Evolutionary conservation across 495 filamentous ascomycete genomes (phyloP).

Genomic region (Mycothermus thermophilus): DNA sequence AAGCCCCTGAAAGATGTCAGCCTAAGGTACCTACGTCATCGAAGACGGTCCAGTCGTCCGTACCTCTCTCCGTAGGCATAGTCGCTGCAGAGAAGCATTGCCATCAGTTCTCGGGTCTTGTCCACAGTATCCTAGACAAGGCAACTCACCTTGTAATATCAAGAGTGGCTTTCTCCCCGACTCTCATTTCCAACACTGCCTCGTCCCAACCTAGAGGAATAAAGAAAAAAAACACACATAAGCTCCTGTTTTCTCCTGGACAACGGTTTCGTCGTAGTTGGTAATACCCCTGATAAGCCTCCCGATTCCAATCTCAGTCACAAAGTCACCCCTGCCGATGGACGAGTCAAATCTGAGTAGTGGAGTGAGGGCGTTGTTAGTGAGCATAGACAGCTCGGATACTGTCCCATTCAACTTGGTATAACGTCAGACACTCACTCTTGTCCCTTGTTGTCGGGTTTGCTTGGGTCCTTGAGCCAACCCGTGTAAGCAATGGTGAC

Average conservation of each 20-base stretch:
- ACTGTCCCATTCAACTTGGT: too few species aligned
- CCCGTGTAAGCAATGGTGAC: slow-evolving; percentile 78
- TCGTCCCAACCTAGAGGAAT: slow-evolving; percentile 62
- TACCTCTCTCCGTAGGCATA: slow-evolving; percentile 67
- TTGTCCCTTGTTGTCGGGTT: slow-evolving; percentile 35
- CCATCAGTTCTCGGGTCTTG: neutral
- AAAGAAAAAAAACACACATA: neutral
- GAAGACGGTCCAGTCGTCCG: too few species aligned
- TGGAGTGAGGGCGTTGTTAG: too few species aligned
- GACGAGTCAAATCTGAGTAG: slow-evolving; percentile 75
- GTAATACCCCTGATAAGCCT: slow-evolving; percentile 73
- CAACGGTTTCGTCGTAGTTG: too few species aligned
- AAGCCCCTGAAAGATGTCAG: slow-evolving; percentile 37
- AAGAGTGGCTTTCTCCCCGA: slow-evolving; percentile 68
- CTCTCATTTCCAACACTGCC: slow-evolving; percentile 63
- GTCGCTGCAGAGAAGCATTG: slow-evolving; percentile 37
- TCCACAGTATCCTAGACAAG: too few species aligned
- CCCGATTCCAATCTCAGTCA: slow-evolving; percentile 55
- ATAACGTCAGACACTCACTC: too few species aligned
- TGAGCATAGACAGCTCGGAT: neutral
- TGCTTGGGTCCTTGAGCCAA: slow-evolving; percentile 52
- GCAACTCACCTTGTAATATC: slow-evolving; percentile 59
- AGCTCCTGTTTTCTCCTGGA: slow-evolving; percentile 3
- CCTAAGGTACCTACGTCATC: neutral
- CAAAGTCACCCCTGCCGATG: slow-evolving; percentile 47